phyloP scores from a whole-genome alignment of 108 stramenopile species.

The Discostella pseudostelligera region DNA sequence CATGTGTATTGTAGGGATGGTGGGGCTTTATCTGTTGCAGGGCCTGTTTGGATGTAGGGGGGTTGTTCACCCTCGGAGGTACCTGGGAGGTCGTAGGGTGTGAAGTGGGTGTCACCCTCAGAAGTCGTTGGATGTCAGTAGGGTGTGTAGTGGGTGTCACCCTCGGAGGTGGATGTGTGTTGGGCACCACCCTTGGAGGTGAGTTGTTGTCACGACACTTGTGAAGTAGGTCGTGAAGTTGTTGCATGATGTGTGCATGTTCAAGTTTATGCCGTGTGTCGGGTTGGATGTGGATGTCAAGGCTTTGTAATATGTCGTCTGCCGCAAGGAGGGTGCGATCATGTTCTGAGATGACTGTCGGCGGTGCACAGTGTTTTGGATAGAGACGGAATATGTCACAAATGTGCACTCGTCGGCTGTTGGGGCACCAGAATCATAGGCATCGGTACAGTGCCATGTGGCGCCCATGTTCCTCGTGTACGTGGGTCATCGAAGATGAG shows the following conservation, averaged over 20 bases:
- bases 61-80: constrained; percentile 5
- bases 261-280: background rate
- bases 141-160: background rate
- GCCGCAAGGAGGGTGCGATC: background rate
- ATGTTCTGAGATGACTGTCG: background rate
- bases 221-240: background rate
- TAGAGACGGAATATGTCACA: constrained; percentile 19
- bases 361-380: background rate
- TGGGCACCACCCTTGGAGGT: background rate
- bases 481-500: constrained; percentile 25
- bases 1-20: background rate
- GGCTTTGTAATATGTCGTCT: background rate
- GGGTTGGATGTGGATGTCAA: background rate
- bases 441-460: constrained; percentile 32
- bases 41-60: background rate
- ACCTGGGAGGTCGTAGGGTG: too few species aligned
- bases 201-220: background rate
- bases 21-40: background rate
- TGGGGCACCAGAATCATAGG: constrained; percentile 28
- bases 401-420: constrained; percentile 19
- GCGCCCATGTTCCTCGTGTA: constrained; percentile 24
- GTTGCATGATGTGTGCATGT: background rate
- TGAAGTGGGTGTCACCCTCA: background rate
- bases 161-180: background rate
- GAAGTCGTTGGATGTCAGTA: background rate